Base-by-base conservation (phyloP, 129 eudicot genomes). In the Lactuca sativa region DNA sequence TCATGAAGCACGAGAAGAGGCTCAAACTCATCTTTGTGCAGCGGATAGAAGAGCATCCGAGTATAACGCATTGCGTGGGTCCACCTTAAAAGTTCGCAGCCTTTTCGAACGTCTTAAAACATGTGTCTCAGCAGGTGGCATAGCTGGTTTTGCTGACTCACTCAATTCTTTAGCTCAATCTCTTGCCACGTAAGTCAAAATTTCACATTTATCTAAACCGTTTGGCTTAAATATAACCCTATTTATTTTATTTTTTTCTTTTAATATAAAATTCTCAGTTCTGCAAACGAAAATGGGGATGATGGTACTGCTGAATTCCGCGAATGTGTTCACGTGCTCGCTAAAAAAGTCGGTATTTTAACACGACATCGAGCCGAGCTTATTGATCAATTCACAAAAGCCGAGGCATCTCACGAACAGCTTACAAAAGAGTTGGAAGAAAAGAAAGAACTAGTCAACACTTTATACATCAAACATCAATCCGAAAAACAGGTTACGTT, bases 1-100 rank as follows among this genome's bases (percentile, higher is more conserved):
- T 53, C 95, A 90, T 43, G 99, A 93, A 75, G 93, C 97, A 18
- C 85, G 97, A 69, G 82, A 90, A 74, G 95, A 93, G 82, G 95
- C 97, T 70, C 99, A 90, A 69, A 93, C 87, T 18, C 92, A 93
- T 86, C 95, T 87, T 7, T 87, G 86, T 78, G 88, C 95, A 2
- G 95, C 97, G 77, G 90, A 89, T 52, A 74, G 90, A 51, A 85
- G 86, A 78, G 92, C 92, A 66, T 90, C 92, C 32, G 85, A 89
- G 17, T 93, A 87, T 74, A 87, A 67, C 78, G 80, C 87, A 53
- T 67, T 93, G 56, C 93, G 90, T 65, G 78, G 80, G 17, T 81
- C 99, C 77, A 82, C 93, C 16, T 81, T 90, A 76, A 93, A 83
- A 75, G 74, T 85, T 73, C 95, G 84, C 69, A 73, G 83, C 77